These are phyloP conservation scores for Neurospora terricola DNA, from an alignment of 495 filamentous ascomycete species.

Conservation along the genomic window DNA sequence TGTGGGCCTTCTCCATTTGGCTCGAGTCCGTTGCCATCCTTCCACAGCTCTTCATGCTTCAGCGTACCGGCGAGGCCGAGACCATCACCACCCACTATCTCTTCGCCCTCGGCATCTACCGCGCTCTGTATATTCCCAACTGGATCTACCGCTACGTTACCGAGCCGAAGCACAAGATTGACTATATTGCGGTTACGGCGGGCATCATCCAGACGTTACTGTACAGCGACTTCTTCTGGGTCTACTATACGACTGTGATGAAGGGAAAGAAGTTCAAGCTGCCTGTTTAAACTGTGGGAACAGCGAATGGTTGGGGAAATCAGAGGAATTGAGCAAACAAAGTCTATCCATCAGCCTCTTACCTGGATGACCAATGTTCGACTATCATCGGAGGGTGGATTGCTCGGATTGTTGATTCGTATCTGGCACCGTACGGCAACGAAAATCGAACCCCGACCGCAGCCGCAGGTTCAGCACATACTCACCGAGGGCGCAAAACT, in stretches of 20 bases:
- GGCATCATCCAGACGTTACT: conserved; percentile 87
- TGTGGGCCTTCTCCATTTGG: conserved; percentile 98
- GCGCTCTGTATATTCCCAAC: conserved; percentile 94
- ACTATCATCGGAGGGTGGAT: neutral
- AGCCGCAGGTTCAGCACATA: neutral
- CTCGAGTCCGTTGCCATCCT: conserved; percentile 92
- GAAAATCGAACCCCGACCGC: neutral
- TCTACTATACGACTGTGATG: conserved; percentile 92
- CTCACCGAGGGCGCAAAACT: neutral
- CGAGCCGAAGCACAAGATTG: conserved; percentile 55
- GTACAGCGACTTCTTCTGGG: conserved; percentile 99
- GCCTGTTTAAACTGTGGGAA: conserved; percentile 48
- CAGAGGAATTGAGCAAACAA: neutral
- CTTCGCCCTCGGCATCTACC: conserved; percentile 86
- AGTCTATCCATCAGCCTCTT: neutral
- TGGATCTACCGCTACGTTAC: conserved; percentile 85
- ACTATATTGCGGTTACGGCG: conserved; percentile 74
- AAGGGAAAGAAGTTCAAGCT: conserved; percentile 85
- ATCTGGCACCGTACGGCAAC: neutral
- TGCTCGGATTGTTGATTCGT: neutral
- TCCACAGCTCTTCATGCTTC: conserved; percentile 94
- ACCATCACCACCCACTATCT: conserved; percentile 97
- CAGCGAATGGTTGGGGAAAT: neutral
- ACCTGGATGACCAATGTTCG: neutral
- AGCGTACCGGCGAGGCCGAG: conserved; percentile 94